Evolutionary conservation across 768 basidiomycete genomes (phyloP).

Genomic region (Suillus spraguei): DNA sequence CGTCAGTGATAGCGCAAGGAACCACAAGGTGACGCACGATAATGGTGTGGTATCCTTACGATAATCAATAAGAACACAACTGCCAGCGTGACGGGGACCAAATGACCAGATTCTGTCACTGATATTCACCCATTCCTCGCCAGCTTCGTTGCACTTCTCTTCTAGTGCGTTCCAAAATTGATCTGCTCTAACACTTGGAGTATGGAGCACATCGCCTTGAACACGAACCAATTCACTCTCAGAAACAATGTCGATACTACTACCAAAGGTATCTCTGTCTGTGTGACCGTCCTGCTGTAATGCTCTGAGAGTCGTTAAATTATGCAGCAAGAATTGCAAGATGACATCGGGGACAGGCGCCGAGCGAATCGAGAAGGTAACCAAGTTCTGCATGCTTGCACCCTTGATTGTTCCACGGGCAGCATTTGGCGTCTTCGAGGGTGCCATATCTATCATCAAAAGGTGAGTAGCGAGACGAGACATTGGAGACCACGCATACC

Average conservation of each 20-base stretch:
- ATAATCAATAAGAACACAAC: constrained; percentile 83
- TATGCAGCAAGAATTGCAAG: constrained; percentile 76
- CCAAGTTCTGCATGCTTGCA: constrained; percentile 64
- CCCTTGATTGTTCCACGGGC: constrained; percentile 80
- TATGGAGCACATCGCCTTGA: constrained; percentile 60
- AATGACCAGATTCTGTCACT: constrained; percentile 84
- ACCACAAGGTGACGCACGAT: constrained; percentile 51
- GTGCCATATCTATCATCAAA: constrained; percentile 72
- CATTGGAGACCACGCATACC: constrained; percentile 45
- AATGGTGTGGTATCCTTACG: constrained; percentile 47
- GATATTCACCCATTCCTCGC: constrained; percentile 78
- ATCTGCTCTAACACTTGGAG: constrained; percentile 66
- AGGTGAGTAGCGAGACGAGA: constrained; percentile 8
- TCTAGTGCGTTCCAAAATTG: constrained; percentile 81
- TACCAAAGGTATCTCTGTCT: constrained; percentile 28
- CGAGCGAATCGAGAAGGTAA: constrained; percentile 85
- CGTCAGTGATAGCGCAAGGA: constrained; percentile 11
- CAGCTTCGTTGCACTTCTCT: constrained; percentile 63
- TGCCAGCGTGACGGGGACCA: constrained; percentile 85
- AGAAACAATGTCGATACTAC: constrained; percentile 18
- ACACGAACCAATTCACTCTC: constrained; percentile 44
- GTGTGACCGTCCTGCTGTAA: constrained; percentile 54
- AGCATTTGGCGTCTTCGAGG: constrained; percentile 71
- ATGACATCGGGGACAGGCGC: constrained; percentile 73
- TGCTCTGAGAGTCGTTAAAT: constrained; percentile 62